Evolutionary conservation across 2,329 filamentous ascomycete genomes (phyloP), one percentile per base, ranked within the genome.

Genomic region (Aspergillus ustus): DNA sequence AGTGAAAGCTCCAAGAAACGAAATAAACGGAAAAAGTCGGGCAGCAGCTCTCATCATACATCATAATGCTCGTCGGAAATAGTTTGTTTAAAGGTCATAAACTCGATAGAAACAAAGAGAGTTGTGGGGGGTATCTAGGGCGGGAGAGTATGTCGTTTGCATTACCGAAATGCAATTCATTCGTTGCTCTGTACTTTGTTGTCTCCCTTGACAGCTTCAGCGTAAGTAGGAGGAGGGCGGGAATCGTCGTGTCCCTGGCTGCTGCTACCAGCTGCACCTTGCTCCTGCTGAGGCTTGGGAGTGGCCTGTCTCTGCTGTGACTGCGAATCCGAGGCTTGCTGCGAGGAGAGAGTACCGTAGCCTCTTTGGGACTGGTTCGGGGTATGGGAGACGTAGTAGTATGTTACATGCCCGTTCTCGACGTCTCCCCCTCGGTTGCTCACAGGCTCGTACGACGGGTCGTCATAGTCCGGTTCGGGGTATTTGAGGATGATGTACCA

Each of bases 401-500:
- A 94, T 44, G 89, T 90, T 59, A 94, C 87, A 63, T 74, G 77
- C 63, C 77, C 77, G 54, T 78, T 78, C 62, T 79, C 76, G 15
- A 74, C 67, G 54, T 78, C 76, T 6, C 68, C 66, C 45, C 72
- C 66, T 37, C 67, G 69, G 68, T 81, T 79, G 43, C 85, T 79
- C 45, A 91, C 76, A 54, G 82, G 80, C 68, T 91, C 86, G 78
- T 95, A 93, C 60, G 83, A 77, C 34, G 68, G 70, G 57, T 81
- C 75, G 65, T 90, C 87, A 76, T 85, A 85, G 61, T 89, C 83
- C 69, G 81, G 78, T 63, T 97, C 94, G 61, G 95, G 95, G 77
- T 90, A 91, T 74, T 91, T 90, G 72, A 91, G 87, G 79, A 99
- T 97, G 78, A 98, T 96, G 84, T 98, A 99, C 94, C 95, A 98